These are phyloP conservation scores for Coffea eugenioides DNA, from an alignment of 257 asterid genomes.

Conservation along the genomic window DNA sequence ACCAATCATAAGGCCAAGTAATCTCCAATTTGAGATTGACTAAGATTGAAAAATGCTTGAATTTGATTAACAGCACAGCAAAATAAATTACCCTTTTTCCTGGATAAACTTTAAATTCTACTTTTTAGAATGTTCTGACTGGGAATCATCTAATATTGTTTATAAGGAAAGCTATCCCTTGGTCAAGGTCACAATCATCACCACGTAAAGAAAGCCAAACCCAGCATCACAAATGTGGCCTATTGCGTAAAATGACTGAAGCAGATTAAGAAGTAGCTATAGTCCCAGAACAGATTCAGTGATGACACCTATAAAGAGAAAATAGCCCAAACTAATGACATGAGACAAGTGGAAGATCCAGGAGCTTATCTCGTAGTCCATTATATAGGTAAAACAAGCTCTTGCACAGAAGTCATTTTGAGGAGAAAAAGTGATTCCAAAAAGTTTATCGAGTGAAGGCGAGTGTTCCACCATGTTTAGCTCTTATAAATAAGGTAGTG, in stretches of 20 bases:
- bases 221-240: background rate
- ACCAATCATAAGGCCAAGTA: background rate
- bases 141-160: background rate
- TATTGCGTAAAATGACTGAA: background rate
- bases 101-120: background rate
- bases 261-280: background rate
- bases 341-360: background rate
- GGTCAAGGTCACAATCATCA: background rate
- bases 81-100: background rate
- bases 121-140: background rate
- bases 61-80: background rate
- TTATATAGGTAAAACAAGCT: background rate
- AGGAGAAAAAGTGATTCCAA: background rate
- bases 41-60: background rate
- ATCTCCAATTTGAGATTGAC: background rate
- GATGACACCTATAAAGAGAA: background rate
- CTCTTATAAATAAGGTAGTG: background rate
- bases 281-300: background rate
- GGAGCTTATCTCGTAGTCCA: background rate
- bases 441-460: background rate
- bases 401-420: background rate
- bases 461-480: background rate
- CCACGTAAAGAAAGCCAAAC: background rate
- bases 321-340: background rate
- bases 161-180: background rate